Percentiles rank a stretch among this genome's conserved stretches.
Conservation (phyloP, 2,329 filamentous ascomycete genomes). For the Colletotrichum sp. region DNA sequence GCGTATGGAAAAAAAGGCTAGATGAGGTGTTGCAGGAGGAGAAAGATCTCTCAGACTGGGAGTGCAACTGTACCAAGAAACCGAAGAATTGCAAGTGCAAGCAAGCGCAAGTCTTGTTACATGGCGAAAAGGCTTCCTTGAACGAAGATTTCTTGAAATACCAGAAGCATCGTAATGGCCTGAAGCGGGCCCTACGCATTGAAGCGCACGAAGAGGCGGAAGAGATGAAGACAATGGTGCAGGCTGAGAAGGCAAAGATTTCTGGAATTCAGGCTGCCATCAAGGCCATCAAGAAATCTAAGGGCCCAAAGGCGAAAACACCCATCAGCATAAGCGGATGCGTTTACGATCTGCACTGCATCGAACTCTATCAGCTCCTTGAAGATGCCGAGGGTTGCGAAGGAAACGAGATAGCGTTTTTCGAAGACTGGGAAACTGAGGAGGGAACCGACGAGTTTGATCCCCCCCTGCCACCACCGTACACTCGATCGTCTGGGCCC, state of each 20-base stretch:
- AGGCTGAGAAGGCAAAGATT: background rate
- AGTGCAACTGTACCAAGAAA: background rate
- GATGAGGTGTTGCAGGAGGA: background rate
- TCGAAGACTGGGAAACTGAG: background rate
- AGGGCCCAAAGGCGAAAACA: background rate
- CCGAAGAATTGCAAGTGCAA: background rate
- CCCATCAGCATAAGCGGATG: background rate
- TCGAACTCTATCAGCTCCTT: background rate
- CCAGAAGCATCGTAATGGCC: background rate
- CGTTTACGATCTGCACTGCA: background rate
- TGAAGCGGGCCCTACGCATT: background rate
- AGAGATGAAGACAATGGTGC: background rate
- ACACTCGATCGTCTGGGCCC: background rate
- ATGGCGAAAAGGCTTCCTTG: background rate
- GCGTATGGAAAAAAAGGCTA: background rate
- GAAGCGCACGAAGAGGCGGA: background rate
- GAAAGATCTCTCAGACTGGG: background rate
- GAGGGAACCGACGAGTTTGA: background rate
- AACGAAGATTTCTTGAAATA: background rate
- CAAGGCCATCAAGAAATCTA: background rate
- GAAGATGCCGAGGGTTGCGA: background rate
- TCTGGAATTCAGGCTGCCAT: background rate
- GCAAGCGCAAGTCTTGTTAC: background rate
- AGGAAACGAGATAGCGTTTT: background rate
- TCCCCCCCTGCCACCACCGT: background rate